Base-by-base conservation (phyloP, 2,329 filamentous ascomycete genomes). In the Nigrospora oryzae region DNA sequence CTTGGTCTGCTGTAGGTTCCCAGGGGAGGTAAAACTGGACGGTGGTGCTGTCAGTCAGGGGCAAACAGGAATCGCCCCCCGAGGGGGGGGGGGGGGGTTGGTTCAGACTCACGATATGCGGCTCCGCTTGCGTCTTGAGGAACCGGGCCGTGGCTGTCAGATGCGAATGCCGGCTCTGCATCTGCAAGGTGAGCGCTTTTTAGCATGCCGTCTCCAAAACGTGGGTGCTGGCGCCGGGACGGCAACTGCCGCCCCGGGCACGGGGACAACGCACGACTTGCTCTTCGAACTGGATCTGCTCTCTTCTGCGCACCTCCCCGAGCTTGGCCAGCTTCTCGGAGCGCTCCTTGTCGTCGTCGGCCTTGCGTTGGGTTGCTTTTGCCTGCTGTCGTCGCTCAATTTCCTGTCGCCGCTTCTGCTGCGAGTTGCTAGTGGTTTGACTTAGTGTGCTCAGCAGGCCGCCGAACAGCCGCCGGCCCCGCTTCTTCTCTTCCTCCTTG, bases 401-500 rank as follows among this genome's bases (percentile, higher is more conserved):
- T 62, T 91, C 89, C 49, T 77, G 77, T 46, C 86, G 82, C 55
- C 79, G 81, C 65, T 77, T 84, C 65, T 84, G 81, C 70, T 73
- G 78, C 52, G 68, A 73, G 68, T 60, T 73, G 53, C 71, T 77
- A 59, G 75, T 75, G 56, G 77, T 83, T 66, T 91, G 86, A 63
- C 84, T 89, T 48, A 95, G 74, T 34, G 85, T 88, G 61, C 76
- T 86, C 48, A 93, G 70, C 46, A 94, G 68, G 33, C 84, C 86
- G 49, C 91, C 90, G 60, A 96, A 96, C 49, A 97, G 73, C 43
- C 91, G 79, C 63, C 86, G 84, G 17, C 87, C 86, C 34, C 91
- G 84, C 61, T 86, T 89, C 63, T 83, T 88, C 61, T 97, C 91
- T 56, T 94, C 59, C 56, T 94, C 59, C 46, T 81, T 70, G 28